Conservation (phyloP, 805 yeast species). For the Hanseniaspora lindneri region DNA sequence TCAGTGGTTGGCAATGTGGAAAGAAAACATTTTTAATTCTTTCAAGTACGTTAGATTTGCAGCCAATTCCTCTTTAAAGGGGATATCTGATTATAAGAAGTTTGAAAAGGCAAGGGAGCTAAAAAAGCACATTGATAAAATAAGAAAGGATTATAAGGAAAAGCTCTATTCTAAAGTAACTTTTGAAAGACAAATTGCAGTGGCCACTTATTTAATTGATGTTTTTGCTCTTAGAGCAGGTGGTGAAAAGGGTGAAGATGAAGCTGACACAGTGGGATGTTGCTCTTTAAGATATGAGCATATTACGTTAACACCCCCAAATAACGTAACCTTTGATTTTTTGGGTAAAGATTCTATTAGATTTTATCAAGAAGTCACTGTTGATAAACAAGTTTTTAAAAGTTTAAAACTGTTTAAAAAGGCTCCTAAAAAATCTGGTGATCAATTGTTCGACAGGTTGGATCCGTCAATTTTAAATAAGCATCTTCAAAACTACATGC, state of each 20-base stretch:
- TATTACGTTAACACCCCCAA: slow-evolving; percentile 73
- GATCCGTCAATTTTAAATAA: slow-evolving; percentile 74
- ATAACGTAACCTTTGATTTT: slow-evolving; percentile 77
- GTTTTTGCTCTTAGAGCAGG: slow-evolving; percentile 93
- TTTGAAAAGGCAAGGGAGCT: slow-evolving; percentile 88
- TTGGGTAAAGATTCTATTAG: slow-evolving; percentile 92
- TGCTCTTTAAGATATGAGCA: slow-evolving; percentile 89
- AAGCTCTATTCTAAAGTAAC: slow-evolving; percentile 62
- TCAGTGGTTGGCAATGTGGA: slow-evolving; percentile 96
- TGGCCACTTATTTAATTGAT: slow-evolving; percentile 86
- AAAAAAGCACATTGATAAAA: slow-evolving; percentile 55
- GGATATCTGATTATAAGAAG: slow-evolving; percentile 79
- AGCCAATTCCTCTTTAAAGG: slow-evolving; percentile 80
- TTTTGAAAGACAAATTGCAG: slow-evolving; percentile 84
- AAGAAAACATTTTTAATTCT: slow-evolving; percentile 74
- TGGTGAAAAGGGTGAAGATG: slow-evolving; percentile 94
- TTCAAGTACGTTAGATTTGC: slow-evolving; percentile 86
- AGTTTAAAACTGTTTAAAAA: slow-evolving; percentile 78
- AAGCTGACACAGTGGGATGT: slow-evolving; percentile 97
- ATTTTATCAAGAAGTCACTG: slow-evolving; percentile 84
- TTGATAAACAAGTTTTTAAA: slow-evolving; percentile 82
- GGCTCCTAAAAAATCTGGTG: slow-evolving; percentile 81
- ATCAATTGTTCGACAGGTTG: slow-evolving; percentile 80
- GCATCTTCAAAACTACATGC: slow-evolving; percentile 80
- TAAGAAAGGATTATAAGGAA: slow-evolving; percentile 61